phyloP scores from a whole-genome alignment of 129 eudicot species.

The Arctium minus region DNA sequence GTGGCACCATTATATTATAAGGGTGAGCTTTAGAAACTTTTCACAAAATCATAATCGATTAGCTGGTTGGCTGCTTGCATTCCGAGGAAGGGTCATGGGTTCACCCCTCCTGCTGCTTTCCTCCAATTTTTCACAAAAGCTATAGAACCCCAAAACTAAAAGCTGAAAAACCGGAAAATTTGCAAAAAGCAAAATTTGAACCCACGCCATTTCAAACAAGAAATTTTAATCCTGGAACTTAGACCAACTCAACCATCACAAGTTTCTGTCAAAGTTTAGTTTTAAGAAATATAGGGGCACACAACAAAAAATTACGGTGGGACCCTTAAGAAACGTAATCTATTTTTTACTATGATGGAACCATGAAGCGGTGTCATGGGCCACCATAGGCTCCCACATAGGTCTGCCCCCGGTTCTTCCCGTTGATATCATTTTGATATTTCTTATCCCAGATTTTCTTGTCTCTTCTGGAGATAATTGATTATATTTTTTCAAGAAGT shows the following conservation, averaged over 20 bases:
- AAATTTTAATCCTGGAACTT: neutral
- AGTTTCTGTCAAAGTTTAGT: too few relatives aligned
- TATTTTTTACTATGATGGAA: neutral
- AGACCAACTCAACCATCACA: neutral
- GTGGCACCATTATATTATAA: too few relatives aligned
- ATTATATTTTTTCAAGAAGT: neutral
- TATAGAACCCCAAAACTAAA: neutral
- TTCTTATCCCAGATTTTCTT: neutral
- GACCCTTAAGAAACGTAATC: too few relatives aligned
- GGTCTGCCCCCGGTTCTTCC: neutral
- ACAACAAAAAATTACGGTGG: too few relatives aligned
- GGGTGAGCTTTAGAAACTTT: too few relatives aligned
- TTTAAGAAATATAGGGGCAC: too few relatives aligned
- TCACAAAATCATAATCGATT: too few relatives aligned
- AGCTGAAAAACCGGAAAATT: neutral
- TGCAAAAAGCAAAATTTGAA: neutral
- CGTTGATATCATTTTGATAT: neutral
- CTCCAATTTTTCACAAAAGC: neutral
- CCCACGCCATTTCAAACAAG: neutral
- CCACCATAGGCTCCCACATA: neutral
- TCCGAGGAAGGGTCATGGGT: too few relatives aligned
- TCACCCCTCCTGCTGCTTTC: too few relatives aligned
- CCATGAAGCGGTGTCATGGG: neutral
- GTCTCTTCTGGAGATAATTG: neutral
- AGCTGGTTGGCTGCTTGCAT: too few relatives aligned